Base-by-base conservation (phyloP, 2,329 filamentous ascomycete species). In the Hymenoscyphus fraxineus region DNA sequence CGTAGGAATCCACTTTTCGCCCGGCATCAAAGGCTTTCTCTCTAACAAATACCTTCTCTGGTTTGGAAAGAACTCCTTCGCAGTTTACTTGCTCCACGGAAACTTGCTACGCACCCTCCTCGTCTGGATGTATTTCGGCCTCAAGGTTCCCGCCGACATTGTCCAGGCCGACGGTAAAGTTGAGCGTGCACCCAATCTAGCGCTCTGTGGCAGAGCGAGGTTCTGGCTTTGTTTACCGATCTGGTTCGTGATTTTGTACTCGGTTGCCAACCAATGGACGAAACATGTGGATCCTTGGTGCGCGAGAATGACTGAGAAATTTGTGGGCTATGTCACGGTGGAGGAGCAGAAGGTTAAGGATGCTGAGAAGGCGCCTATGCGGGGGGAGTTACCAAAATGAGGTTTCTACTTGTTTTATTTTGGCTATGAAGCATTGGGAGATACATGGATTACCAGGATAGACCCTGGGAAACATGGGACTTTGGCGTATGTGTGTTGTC, bases 61-160 rank as follows among this genome's bases (percentile, higher is more conserved):
- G 81, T 80, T 88, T 13, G 86, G 86, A 56, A 84, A 83, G 70
- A 82, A 88, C 76, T 86, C 83, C 56, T 88, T 88, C 70, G 85
- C 86, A 1, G 83, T 89, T 15, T 88, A 88, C 70, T 80, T 89
- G 6, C 76, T 88, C 22, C 86, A 89, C 74, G 86, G 86, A 54
- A 81, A 83, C 0, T 78, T 88, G 38, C 81, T 88, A 69, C 82
- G 86, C 64, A 83, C 81, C 31, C 74, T 87, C 7, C 77, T 88
- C 15, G 82, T 83, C 32, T 88, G 85, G 83, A 80, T 88, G 78
- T 76, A 87, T 13, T 88, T 82, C 66, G 79, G 82, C 16, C 74
- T 81, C 57, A 70, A 76, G 1, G 77, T 78, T 13, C 70, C 73
- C 15, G 64, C 69, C 15, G 69, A 73, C 56, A 60, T 73, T 9